These are phyloP conservation scores for Zygoascus bituminiphila DNA, from an alignment of 805 yeast genomes.

Conservation along the genomic window DNA sequence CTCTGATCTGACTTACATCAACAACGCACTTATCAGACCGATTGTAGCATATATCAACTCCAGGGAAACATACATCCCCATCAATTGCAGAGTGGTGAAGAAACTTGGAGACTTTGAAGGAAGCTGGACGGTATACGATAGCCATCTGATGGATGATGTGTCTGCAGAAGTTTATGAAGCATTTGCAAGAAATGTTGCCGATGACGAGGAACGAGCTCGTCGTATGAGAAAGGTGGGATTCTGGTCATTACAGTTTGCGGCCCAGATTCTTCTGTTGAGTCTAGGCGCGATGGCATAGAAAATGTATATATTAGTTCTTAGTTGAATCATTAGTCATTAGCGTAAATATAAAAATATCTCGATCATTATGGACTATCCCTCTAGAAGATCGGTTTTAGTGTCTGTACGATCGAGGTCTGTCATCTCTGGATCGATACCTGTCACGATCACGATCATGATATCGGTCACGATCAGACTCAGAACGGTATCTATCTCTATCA, in stretches of 20 bases:
- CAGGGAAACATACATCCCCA: slow-evolving; percentile 80
- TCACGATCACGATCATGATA: no score
- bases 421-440: no score
- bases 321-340: neutral
- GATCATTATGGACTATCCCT: no score
- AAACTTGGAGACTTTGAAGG: slow-evolving; percentile 81
- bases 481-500: no score
- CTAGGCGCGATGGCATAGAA: slow-evolving; percentile 57
- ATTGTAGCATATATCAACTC: slow-evolving; percentile 93
- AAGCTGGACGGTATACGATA: slow-evolving; percentile 92
- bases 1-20: slow-evolving; percentile 81
- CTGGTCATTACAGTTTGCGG: slow-evolving; percentile 80
- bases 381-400: no score
- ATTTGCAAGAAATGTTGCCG: slow-evolving; percentile 79
- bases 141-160: slow-evolving; percentile 82
- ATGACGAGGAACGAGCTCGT: slow-evolving; percentile 66
- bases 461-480: no score
- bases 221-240: slow-evolving; percentile 80
- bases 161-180: slow-evolving; percentile 86
- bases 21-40: slow-evolving; percentile 86
- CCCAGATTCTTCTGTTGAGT: slow-evolving; percentile 77
- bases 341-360: no score
- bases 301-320: neutral
- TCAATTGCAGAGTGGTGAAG: slow-evolving; percentile 74
- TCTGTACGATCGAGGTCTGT: no score